Evolutionary conservation across 768 basidiomycete species (phyloP).

Genomic region (Leccinellum rugosiceps): DNA sequence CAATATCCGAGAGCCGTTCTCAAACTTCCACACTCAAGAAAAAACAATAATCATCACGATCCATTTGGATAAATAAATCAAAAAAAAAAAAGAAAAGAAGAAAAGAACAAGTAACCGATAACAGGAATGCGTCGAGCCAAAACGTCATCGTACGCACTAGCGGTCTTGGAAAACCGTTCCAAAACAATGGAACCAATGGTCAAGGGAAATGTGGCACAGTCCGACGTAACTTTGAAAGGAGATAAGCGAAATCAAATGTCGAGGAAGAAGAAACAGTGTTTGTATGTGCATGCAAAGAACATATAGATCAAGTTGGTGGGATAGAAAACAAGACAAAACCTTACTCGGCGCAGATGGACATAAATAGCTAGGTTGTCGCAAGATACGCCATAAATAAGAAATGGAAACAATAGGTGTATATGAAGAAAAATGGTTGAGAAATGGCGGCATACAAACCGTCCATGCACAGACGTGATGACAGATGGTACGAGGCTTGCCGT

Average conservation of each 20-base stretch:
- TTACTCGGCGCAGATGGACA: conserved; percentile 27
- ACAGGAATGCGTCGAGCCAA: conserved; percentile 20
- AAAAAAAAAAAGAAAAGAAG: neutral
- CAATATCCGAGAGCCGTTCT: neutral
- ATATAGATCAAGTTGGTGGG: neutral
- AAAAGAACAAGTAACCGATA: neutral
- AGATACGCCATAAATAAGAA: conserved; percentile 32
- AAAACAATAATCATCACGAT: conserved; percentile 3
- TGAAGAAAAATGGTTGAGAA: conserved; percentile 6
- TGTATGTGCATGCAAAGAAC: conserved; percentile 1
- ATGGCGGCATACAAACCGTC: conserved; percentile 29
- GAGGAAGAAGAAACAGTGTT: conserved; percentile 4
- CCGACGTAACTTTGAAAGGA: conserved; percentile 13
- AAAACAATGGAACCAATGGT: neutral
- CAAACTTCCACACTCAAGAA: neutral
- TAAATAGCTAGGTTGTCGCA: conserved; percentile 27
- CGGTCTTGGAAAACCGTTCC: conserved; percentile 20
- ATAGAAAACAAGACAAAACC: neutral
- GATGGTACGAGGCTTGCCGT: conserved; percentile 16
- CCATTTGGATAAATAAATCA: conserved; percentile 17
- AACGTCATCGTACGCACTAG: conserved; percentile 20
- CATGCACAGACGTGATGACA: conserved; percentile 29
- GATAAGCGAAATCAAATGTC: conserved; percentile 1
- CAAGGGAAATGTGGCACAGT: conserved; percentile 11
- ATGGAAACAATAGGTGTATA: conserved; percentile 13